Base-by-base conservation (phyloP, 1,284 basidiomycete species). In the Anthracocystis walkeri region DNA sequence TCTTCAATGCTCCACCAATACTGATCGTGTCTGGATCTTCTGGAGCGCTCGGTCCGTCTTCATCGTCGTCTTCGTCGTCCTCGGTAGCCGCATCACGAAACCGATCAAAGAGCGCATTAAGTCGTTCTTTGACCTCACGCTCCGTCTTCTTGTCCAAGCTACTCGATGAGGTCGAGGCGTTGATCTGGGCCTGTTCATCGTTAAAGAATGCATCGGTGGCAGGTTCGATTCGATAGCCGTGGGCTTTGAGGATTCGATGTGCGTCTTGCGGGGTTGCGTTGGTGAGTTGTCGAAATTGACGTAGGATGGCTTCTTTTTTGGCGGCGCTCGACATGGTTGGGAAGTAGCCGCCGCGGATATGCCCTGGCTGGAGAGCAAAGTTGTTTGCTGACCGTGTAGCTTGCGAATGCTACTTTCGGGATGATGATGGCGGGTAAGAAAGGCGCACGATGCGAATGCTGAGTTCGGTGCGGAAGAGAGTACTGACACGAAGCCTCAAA, bases 191-290 rank as follows among this genome's bases (percentile, higher is more conserved):
- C n/a, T 71, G 62, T 5, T 76, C 75, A 54, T 86, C 83, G 45
- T 73, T 89, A 86, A 89, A 93, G 84, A 88, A 94, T 0, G 91
- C 90, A 85, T 94, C 91, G 45, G 93, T 87, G 11, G 93, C 93
- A 11, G 88, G 86, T 57, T 94, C 93, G 48, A 93, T 84, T 40
- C 90, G 88, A 82, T 85, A 87, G 27, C 89, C 90, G 86, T 92
- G 87, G 68, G 90, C 90, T 78, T 92, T 90, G 57, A 94, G 85
- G 85, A 90, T 92, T 63, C 89, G 89, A 69, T 86, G 89, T n/a
- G 92, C 93, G 60, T 93, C 92, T 38, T 78, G 67, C 7, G 67
- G 56, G 4, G 79, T 76, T 1, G 79, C 77, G 58, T 79, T 80
- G 57, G 79, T 78, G 23, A 78, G 61, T 38, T 46, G 20, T 31